Evolutionary conservation across 176 grass and related monocot genomes (phyloP).

Genomic region (Avena insularis): DNA sequence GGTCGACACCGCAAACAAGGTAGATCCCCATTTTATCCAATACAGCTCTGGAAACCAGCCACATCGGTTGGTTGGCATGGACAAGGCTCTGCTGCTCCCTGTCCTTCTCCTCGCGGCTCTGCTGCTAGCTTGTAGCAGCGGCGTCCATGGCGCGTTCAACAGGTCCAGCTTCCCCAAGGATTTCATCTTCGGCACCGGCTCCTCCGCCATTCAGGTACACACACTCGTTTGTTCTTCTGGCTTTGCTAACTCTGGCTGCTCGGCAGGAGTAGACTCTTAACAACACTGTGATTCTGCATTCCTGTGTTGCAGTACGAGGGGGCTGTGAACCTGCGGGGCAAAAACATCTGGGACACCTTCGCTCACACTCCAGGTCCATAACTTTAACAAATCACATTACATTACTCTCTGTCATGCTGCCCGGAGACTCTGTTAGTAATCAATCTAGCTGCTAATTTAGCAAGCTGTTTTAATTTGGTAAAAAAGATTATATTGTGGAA

Average conservation of each 20-base stretch:
- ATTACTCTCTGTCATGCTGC: not conserved
- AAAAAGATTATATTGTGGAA: no score
- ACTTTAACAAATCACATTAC: not conserved
- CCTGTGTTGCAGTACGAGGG: conserved; percentile 57
- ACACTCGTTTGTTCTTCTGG: not conserved
- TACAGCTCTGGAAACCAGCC: not conserved
- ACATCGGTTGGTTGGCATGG: not conserved
- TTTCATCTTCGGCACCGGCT: conserved; percentile 62
- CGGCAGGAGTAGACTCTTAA: not conserved
- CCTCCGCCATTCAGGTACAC: conserved; percentile 56
- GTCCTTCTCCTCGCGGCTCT: not conserved
- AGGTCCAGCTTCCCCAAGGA: conserved; percentile 53
- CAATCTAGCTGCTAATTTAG: no score
- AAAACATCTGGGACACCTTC: conserved; percentile 70
- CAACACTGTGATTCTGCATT: not conserved
- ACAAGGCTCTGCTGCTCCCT: not conserved
- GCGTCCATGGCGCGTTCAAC: conserved; percentile 40
- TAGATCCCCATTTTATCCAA: not conserved
- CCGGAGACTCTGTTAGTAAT: no score
- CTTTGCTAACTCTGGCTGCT: not conserved
- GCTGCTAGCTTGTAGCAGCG: conserved; percentile 22
- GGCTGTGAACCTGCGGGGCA: conserved; percentile 45
- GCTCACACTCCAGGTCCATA: conserved; percentile 50
- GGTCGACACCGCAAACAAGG: not conserved
- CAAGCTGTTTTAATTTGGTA: no score